These are phyloP conservation scores for Theobroma cacao DNA, from an alignment of 345 rosid genomes.

Conservation along the genomic window DNA sequence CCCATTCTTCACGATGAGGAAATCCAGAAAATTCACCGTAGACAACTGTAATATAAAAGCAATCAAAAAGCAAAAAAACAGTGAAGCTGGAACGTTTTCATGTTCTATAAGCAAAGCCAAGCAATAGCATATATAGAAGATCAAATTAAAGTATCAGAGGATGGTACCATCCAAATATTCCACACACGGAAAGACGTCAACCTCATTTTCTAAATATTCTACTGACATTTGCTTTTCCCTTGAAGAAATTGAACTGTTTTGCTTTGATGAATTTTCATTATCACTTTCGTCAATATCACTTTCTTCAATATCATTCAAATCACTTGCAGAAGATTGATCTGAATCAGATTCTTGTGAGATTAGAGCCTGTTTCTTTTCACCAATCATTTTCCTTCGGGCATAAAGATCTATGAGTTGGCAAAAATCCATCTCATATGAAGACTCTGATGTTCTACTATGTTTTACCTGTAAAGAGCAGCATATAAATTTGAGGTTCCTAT, in stretches of 20 bases:
- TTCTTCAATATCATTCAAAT: not conserved
- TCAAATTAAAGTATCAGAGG: conserved; percentile 16
- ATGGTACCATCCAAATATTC: conserved; percentile 89
- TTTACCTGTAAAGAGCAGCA: conserved; percentile 55
- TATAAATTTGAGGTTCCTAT: not conserved
- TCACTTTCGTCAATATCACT: conserved; percentile 33
- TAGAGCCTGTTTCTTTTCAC: conserved; percentile 26
- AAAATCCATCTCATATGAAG: conserved; percentile 66
- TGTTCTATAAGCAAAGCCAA: not conserved
- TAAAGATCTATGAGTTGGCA: conserved; percentile 50
- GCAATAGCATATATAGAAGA: not conserved
- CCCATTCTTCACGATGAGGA: conserved; percentile 29
- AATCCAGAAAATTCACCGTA: conserved; percentile 64
- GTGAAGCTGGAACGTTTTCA: not conserved
- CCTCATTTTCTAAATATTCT: conserved; percentile 75
- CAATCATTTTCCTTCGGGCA: conserved; percentile 33
- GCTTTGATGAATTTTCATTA: conserved; percentile 35
- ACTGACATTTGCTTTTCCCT: conserved; percentile 47
- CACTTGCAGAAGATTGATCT: conserved; percentile 14
- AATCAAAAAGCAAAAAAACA: conserved; percentile 5
- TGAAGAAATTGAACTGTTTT: conserved; percentile 31
- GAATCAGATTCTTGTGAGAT: conserved; percentile 30
- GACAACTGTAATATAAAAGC: conserved; percentile 49
- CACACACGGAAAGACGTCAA: conserved; percentile 53
- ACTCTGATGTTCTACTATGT: conserved; percentile 61